phyloP scores from a whole-genome alignment of 2,329 filamentous ascomycete species.

The Fusarium nisikadoi region DNA sequence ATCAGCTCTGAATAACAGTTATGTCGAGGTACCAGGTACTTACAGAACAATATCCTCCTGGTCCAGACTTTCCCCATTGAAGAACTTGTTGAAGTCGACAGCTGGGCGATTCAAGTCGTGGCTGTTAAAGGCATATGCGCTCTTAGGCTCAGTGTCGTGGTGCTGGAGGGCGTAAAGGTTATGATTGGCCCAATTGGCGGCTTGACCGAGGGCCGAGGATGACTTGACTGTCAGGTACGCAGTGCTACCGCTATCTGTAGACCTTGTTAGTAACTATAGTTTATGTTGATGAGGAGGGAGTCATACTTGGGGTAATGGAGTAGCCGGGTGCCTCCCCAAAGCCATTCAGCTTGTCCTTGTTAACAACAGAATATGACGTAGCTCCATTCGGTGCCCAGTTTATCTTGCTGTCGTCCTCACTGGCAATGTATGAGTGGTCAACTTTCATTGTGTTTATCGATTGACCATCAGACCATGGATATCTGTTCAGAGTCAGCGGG shows the following conservation, averaged over 20 bases:
- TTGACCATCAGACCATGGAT: constrained; percentile 60
- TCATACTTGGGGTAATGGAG: constrained; percentile 16
- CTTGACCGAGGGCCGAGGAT: constrained; percentile 57
- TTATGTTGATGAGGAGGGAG: not conserved
- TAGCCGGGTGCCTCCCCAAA: constrained; percentile 64
- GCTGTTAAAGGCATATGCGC: constrained; percentile 58
- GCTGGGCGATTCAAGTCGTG: constrained; percentile 57
- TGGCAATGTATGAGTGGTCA: constrained; percentile 53
- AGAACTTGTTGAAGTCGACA: constrained; percentile 22
- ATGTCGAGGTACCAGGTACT: not conserved
- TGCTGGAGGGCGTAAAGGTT: constrained; percentile 62
- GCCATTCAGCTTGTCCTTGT: constrained; percentile 58
- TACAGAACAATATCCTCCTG: constrained; percentile 33
- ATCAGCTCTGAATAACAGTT: not conserved
- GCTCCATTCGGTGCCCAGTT: constrained; percentile 61
- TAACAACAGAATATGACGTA: constrained; percentile 62
- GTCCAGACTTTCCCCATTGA: constrained; percentile 18
- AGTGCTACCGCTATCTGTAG: constrained; percentile 25
- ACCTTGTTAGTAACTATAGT: too few relatives aligned
- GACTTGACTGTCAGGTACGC: constrained; percentile 60
- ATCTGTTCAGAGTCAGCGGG: not conserved
- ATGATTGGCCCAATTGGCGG: constrained; percentile 60
- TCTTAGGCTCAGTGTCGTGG: constrained; percentile 63
- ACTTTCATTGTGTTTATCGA: constrained; percentile 64
- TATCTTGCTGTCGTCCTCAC: constrained; percentile 56